Conservation (phyloP, 2,329 filamentous ascomycete genomes). For the Whalleya microplaca region DNA sequence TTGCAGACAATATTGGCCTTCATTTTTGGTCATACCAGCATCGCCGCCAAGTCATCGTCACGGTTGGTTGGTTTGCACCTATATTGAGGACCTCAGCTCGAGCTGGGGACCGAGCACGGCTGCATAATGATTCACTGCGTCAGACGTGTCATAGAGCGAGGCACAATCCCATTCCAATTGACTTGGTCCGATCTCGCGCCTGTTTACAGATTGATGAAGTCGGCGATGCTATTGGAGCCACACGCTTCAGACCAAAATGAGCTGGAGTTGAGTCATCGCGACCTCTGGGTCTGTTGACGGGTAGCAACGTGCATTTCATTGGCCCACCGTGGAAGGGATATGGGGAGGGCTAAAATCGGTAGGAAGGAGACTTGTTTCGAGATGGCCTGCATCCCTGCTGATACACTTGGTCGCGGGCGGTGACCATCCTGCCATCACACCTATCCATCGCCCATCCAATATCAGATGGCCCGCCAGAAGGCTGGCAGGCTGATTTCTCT, state of each 20-base stretch:
- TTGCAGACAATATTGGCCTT: constrained; percentile 1
- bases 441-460: constrained; percentile 11
- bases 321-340: constrained; percentile 20
- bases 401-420: constrained; percentile 22
- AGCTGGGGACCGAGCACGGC: too few relatives aligned
- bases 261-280: constrained; percentile 34
- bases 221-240: background rate
- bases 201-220: constrained; percentile 11
- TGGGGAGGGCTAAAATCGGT: constrained; percentile 25
- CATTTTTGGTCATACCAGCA: constrained; percentile 1
- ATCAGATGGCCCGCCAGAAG: background rate
- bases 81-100: background rate
- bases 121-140: background rate
- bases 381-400: constrained; percentile 23
- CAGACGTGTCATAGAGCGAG: constrained; percentile 5
- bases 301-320: constrained; percentile 22
- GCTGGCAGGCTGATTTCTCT: constrained; percentile 10
- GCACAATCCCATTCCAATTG: constrained; percentile 7
- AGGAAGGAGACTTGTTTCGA: constrained; percentile 21
- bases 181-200: constrained; percentile 23
- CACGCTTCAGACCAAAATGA: constrained; percentile 6
- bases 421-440: constrained; percentile 17
- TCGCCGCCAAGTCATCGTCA: constrained; percentile 9
- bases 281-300: constrained; percentile 27
- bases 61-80: too few relatives aligned